Conservation (phyloP, 2,329 filamentous ascomycete genomes). For the Ramichloridium luteum region DNA sequence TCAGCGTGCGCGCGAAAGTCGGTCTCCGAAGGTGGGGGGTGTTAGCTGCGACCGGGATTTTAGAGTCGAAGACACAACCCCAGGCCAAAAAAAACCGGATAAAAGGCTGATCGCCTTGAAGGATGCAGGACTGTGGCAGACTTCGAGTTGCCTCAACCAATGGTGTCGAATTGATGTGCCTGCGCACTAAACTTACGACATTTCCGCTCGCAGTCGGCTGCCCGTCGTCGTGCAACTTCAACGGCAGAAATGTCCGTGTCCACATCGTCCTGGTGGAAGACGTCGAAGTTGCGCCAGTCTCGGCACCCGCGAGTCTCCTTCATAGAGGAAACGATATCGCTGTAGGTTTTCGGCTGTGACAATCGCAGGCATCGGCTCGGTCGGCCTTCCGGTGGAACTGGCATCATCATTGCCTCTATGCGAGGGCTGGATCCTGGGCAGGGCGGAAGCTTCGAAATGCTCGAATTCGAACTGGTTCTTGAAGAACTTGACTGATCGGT, state of each 20-base stretch:
- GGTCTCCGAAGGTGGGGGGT: background rate
- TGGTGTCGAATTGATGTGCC: background rate
- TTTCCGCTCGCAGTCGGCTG: slow-evolving; percentile 19
- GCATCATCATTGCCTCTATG: slow-evolving; percentile 26
- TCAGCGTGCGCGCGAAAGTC: too few species aligned
- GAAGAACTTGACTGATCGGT: slow-evolving; percentile 17
- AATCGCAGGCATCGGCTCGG: slow-evolving; percentile 22
- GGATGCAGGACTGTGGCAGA: background rate
- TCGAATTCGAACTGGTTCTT: slow-evolving; percentile 21
- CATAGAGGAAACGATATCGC: slow-evolving; percentile 23
- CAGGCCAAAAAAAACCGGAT: too few species aligned
- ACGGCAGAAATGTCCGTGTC: slow-evolving; percentile 19
- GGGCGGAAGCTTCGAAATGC: slow-evolving; percentile 22
- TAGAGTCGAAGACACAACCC: too few species aligned
- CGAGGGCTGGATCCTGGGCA: slow-evolving; percentile 20
- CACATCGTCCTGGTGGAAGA: slow-evolving; percentile 23
- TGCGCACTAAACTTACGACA: too few species aligned
- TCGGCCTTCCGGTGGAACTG: slow-evolving; percentile 15
- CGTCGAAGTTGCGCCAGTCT: slow-evolving; percentile 23
- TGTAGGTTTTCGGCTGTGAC: slow-evolving; percentile 22
- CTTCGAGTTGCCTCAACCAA: background rate
- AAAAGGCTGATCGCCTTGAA: background rate
- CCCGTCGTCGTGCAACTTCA: slow-evolving; percentile 16
- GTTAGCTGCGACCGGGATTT: too few species aligned
- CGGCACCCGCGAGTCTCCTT: slow-evolving; percentile 20